phyloP scores from a whole-genome alignment of 139 green algal species.

The Astrephomene gubernaculifera region DNA sequence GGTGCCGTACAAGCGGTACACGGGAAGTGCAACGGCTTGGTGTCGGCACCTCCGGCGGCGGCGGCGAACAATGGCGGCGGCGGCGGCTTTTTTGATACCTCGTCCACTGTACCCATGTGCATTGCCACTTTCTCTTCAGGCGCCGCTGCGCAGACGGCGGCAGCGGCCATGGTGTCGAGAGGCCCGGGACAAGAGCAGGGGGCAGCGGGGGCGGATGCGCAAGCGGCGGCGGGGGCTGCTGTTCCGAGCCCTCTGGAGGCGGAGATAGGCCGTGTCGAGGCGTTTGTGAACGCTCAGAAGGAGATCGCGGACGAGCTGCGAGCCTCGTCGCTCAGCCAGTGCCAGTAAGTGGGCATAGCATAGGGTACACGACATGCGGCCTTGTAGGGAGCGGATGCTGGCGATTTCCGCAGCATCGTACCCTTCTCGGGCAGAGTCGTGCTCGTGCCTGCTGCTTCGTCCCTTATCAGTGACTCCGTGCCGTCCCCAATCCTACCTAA shows the following conservation, averaged over 20 bases:
- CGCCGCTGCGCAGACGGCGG: neutral
- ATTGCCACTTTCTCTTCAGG: too few relatives aligned
- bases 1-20: too few relatives aligned
- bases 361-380: too few relatives aligned
- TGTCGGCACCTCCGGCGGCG: too few relatives aligned
- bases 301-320: neutral
- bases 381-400: too few relatives aligned
- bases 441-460: neutral
- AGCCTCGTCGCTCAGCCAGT: conserved; percentile 20
- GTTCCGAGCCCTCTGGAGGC: neutral
- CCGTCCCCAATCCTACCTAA: neutral
- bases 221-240: neutral
- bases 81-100: too few relatives aligned
- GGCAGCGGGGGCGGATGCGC: neutral
- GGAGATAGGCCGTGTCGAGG: conserved; percentile 2
- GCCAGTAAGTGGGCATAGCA: conserved; percentile 37
- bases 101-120: too few relatives aligned
- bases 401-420: too few relatives aligned
- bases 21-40: too few relatives aligned
- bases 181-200: neutral
- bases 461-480: neutral
- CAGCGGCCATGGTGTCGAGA: neutral
- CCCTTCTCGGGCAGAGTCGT: too few relatives aligned
- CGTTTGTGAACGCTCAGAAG: neutral
- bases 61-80: too few relatives aligned